phyloP scores from a whole-genome alignment of 2,329 filamentous ascomycete species.

The Colletotrichum liaoningense region DNA sequence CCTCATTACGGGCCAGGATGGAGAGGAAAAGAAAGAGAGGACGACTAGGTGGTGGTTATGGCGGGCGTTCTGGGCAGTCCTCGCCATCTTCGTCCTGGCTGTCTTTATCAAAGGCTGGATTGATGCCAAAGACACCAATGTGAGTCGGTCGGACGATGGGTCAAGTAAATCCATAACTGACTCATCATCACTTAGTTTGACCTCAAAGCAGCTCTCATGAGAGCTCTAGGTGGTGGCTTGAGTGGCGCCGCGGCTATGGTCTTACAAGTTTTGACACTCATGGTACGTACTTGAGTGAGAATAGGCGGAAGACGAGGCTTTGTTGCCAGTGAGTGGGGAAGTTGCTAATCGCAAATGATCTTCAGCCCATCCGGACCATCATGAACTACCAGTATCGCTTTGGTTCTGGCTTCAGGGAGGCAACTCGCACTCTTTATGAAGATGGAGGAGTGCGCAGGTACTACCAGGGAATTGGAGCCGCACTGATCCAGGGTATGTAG shows the following conservation, averaged over 20 bases:
- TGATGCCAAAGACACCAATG: conserved; percentile 55
- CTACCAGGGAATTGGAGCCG: conserved; percentile 57
- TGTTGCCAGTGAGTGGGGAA: too few relatives aligned
- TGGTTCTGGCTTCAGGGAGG: conserved; percentile 53
- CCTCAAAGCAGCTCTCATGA: conserved; percentile 54
- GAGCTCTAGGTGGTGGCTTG: conserved; percentile 57
- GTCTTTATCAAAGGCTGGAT: conserved; percentile 59
- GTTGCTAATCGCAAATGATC: background rate
- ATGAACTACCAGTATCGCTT: conserved; percentile 65
- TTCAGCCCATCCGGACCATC: conserved; percentile 58
- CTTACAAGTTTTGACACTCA: conserved; percentile 58
- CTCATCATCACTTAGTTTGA: conserved; percentile 50
- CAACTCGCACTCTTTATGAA: conserved; percentile 52
- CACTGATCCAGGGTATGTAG: conserved; percentile 54
- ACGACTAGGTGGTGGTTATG: conserved; percentile 46
- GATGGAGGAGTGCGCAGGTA: conserved; percentile 56
- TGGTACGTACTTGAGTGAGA: conserved; percentile 46
- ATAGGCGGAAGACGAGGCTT: background rate
- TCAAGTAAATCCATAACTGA: background rate
- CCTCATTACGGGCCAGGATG: conserved; percentile 10
- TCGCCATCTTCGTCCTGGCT: conserved; percentile 44
- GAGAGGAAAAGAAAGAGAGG: conserved; percentile 10
- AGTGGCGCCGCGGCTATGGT: conserved; percentile 62
- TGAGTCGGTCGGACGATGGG: conserved; percentile 36
- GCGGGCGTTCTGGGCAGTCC: conserved; percentile 50